phyloP scores from a whole-genome alignment of 495 filamentous ascomycete genomes.

The Annulohypoxylon bovei region DNA sequence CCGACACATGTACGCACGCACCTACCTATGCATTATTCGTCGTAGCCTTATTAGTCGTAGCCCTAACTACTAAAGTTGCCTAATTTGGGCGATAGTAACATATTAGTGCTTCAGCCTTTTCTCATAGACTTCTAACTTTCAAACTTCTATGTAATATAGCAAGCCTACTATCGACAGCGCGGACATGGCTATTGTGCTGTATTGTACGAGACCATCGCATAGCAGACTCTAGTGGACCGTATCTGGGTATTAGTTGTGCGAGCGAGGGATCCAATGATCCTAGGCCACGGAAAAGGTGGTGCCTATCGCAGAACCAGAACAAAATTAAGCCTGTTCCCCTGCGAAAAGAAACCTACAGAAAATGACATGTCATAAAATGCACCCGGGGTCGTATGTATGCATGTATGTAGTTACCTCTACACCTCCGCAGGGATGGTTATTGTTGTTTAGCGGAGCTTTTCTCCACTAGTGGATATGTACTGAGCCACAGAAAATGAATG shows the following conservation, averaged over 20 bases:
- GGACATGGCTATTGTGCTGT: slow-evolving; percentile 10
- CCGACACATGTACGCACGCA: slow-evolving; percentile 4
- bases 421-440: too few relatives aligned
- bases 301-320: slow-evolving; percentile 43
- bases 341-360: slow-evolving; percentile 27
- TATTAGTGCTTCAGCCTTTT: not conserved
- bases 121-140: not conserved
- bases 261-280: slow-evolving; percentile 44
- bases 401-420: slow-evolving; percentile 3
- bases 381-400: slow-evolving; percentile 28
- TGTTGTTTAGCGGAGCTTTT: too few relatives aligned
- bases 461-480: too few relatives aligned
- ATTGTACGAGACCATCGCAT: slow-evolving; percentile 14
- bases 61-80: slow-evolving; percentile 1
- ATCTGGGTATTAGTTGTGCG: slow-evolving; percentile 23
- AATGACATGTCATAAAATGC: slow-evolving; percentile 37
- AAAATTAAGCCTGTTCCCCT: slow-evolving; percentile 28
- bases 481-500: too few relatives aligned
- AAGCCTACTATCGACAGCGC: slow-evolving; percentile 4
- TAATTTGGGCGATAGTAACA: slow-evolving; percentile 1
- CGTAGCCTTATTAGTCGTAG: not conserved
- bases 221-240: slow-evolving; percentile 13
- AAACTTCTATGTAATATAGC: slow-evolving; percentile 19
- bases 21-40: not conserved
- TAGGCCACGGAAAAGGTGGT: slow-evolving; percentile 46